phyloP scores from a whole-genome alignment of 306 rosid species.

The Acmispon strigosus region DNA sequence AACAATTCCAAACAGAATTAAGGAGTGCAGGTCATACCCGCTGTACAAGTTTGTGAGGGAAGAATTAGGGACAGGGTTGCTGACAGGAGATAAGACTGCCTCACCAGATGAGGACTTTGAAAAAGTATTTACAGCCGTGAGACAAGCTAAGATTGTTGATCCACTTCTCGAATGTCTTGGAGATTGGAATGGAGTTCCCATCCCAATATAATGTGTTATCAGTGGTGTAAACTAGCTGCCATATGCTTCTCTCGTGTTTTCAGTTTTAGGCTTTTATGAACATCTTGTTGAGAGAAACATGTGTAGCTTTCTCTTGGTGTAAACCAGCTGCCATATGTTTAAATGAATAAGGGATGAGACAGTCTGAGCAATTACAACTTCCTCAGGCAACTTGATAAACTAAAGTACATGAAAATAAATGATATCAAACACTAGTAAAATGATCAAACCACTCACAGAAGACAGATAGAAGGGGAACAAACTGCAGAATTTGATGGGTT shows the following conservation, averaged over 20 bases:
- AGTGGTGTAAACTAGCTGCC: no score
- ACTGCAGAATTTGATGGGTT: no score
- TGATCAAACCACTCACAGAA: constrained; percentile 9
- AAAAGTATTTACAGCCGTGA: constrained; percentile 43
- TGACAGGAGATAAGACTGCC: constrained; percentile 40
- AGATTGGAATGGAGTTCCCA: constrained; percentile 36
- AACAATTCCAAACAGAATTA: constrained; percentile 31
- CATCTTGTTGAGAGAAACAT: background rate
- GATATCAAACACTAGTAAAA: constrained; percentile 24
- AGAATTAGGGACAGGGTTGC: constrained; percentile 27
- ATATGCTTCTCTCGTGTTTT: background rate
- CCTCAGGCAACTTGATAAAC: constrained; percentile 27
- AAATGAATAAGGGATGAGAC: constrained; percentile 21
- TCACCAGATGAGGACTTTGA: constrained; percentile 55
- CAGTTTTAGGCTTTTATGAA: background rate
- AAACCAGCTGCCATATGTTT: no score
- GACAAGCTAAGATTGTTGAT: constrained; percentile 38
- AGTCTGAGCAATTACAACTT: constrained; percentile 39
- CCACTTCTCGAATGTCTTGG: constrained; percentile 35
- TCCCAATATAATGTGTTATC: background rate
- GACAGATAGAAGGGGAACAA: constrained; percentile 17
- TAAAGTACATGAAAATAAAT: constrained; percentile 15
- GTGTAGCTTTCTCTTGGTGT: background rate
- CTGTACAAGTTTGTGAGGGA: constrained; percentile 45
- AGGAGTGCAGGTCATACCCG: constrained; percentile 48